Evolutionary conservation across 225 moss, liverwort and hornwort genomes (phyloP), one percentile per base, ranked within the genome.

Genomic region (Takakia lepidozioides): DNA sequence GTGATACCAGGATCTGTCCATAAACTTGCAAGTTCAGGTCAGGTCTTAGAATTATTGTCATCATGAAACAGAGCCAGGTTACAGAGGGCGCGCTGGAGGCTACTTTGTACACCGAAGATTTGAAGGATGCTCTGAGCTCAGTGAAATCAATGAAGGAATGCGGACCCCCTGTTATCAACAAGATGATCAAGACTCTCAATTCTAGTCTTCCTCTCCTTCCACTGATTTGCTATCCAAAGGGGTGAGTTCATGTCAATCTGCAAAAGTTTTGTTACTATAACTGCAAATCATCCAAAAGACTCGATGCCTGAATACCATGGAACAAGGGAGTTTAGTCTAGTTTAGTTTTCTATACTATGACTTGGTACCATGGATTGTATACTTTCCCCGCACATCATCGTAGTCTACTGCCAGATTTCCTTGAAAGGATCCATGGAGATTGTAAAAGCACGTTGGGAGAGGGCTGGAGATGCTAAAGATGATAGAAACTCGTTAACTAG

Each of bases 141-240:
- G 84, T 98, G 14, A 90, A 52, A 66, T 52, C 70, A 30, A 90
- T 98, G 90, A 98, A 75, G 65, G 90, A 90, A 56, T 63, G 85
- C 57, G 95, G 95, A 27, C 78, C 80, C 43, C 55, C 84, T 45
- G 90, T 87, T 14, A 48, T 98, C 62, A 84, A 71, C 68, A 82
- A 82, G 68, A 98, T 98, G 90, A 82, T 85, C 48, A 74, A 87
- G 38, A 75, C 70, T 29, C 72, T 98, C 46, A 86, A 82, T 63
- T 68, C 90, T 55, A 82, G 87, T 65, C 70, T 82, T 65, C 80
- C 71, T 43, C 69, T 77, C 54, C 80, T 95, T 69, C 71, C 84
- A 57, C 80, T 77, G 39, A 50, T 85, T 60, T 72, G 81, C 59
- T 74, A 68, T 37, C 62, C 72, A 34, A 80, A 63, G 70, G 64